phyloP scores from a whole-genome alignment of 306 rosid species.

The Oemleria cerasiformis region DNA sequence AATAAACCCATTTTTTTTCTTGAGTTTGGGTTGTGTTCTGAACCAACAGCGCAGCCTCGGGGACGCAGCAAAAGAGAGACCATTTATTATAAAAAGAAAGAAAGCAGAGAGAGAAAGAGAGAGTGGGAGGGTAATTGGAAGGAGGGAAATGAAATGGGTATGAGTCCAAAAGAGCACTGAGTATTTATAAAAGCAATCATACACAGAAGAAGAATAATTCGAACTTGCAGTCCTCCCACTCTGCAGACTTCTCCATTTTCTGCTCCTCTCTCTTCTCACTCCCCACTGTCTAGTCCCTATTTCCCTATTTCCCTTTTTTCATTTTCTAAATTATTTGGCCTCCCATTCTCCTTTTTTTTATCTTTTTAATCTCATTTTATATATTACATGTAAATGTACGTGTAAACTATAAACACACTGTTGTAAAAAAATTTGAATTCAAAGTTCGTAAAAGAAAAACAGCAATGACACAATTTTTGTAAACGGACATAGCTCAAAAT shows the following conservation, averaged over 20 bases:
- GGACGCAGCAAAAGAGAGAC: conserved; percentile 34
- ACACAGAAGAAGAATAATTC: conserved; percentile 87
- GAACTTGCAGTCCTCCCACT: conserved; percentile 73
- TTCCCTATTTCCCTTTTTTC: neutral
- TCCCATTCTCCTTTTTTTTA: neutral
- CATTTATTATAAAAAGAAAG: conserved; percentile 26
- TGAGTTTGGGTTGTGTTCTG: conserved; percentile 30
- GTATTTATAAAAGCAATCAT: conserved; percentile 67
- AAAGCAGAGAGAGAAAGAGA: neutral
- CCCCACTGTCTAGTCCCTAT: conserved; percentile 15
- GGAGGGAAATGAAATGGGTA: conserved; percentile 21
- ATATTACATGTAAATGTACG: neutral
- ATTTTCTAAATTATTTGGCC: neutral
- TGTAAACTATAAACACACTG: too few relatives aligned
- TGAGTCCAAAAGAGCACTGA: conserved; percentile 64
- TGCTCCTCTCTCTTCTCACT: conserved; percentile 14
- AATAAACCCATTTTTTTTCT: conserved; percentile 15
- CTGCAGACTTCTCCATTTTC: conserved; percentile 52
- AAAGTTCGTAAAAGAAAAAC: too few relatives aligned
- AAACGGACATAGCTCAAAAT: neutral
- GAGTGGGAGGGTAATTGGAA: conserved; percentile 12
- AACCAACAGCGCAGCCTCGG: conserved; percentile 66
- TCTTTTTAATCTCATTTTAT: neutral
- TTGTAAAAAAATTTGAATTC: too few relatives aligned
- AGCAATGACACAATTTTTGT: too few relatives aligned